Percentiles rank a stretch among this genome's conserved stretches.
These are phyloP conservation scores for Nothopassalora personata DNA, from an alignment of 2,329 filamentous ascomycete genomes.

Conservation along the genomic window DNA sequence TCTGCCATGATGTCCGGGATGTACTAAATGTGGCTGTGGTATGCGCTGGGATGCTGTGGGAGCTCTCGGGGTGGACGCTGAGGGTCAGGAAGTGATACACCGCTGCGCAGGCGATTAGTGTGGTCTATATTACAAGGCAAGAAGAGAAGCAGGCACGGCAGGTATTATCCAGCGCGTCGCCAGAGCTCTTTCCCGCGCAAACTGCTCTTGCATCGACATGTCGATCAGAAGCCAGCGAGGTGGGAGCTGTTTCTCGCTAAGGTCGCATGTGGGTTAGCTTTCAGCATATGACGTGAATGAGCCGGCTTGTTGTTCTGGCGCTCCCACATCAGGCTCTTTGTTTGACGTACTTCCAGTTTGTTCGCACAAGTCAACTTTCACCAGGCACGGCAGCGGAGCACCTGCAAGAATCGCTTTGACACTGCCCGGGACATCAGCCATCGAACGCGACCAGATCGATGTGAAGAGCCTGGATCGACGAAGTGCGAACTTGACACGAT, in stretches of 20 bases:
- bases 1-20: constrained; percentile 15
- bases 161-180: not conserved
- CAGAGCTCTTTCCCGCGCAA: not conserved
- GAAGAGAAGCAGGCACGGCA: not conserved
- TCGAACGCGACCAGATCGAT: no score
- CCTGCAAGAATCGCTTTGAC: no score
- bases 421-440: no score
- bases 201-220: not conserved
- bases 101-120: not conserved
- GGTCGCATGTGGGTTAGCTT: not conserved
- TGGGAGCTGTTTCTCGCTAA: not conserved
- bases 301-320: no score
- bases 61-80: not conserved
- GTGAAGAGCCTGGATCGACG: no score
- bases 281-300: no score
- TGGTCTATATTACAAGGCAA: not conserved
- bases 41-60: not conserved
- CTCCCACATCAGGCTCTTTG: no score
- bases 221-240: not conserved
- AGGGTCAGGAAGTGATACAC: not conserved
- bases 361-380: no score
- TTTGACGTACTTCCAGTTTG: no score
- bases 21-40: not conserved
- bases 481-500: no score
- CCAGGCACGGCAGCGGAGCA: no score